Evolutionary conservation across 148 eudicot species (phyloP), one percentile per base, ranked within the genome.

Genomic region (Cornus suecica): DNA sequence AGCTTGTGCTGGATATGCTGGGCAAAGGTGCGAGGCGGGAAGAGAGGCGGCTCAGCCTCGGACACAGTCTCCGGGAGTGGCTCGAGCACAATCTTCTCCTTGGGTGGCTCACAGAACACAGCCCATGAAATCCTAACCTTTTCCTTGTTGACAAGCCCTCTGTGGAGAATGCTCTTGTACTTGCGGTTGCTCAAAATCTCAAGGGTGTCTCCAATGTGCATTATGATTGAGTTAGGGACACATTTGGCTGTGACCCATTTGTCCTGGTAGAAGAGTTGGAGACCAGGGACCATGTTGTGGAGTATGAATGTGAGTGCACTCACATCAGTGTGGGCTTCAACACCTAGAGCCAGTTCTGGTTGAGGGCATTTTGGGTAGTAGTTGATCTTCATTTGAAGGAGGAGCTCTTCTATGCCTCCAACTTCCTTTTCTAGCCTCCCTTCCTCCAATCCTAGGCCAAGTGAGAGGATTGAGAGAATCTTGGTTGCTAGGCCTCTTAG

Each of bases 261-360:
- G 81, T 84, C 92, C 76, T 87, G 81, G 56, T 90, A 89, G 85
- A 90, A 90, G 68, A 94, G 87, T 71, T 94, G 98, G 0, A 94
- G 91, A 15, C 98, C 98, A 0, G 98, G 98, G n/a, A 94, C 98
- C 97, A 92, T 92, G 89, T 92, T 94, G 86, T 92, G 97, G 77
- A 94, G 92, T 70, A 94, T 92, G 81, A 94, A 92, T 37, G 96
- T 92, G 65, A 94, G 80, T 70, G 98, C 89, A 58, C 92, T 88
- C 18, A 94, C 83, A 28, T 94, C 98, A 0, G 98, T 94, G 85
- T 94, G 98, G 27, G 98, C 96, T 79, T 94, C 98, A 16, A 94
- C 97, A 5, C 98, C 98, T 5, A 92, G 81, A 78, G 98, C 98
- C 6, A 94, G 83, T 75, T 94, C 98, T 0, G 97, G 98, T 52